A percentile compares a stretch with the other conserved stretches of the same genome.
These are phyloP conservation scores for Hypoxylon subgilvum DNA, from an alignment of 495 filamentous ascomycete species.

Conservation along the genomic window DNA sequence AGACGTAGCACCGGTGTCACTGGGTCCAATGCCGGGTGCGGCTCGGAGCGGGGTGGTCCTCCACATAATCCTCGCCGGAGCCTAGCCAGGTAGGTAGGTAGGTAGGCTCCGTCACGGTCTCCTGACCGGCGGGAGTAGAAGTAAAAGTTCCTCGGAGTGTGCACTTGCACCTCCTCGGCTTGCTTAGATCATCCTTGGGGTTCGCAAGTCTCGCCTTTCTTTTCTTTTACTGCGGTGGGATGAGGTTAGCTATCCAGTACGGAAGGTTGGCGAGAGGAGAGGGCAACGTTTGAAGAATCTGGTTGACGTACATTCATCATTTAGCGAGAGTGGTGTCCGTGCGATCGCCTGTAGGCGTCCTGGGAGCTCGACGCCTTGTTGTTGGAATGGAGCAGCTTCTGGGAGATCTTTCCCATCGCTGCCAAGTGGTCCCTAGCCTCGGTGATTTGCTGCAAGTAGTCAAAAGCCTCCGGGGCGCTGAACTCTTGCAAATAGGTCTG, in stretches of 20 bases:
- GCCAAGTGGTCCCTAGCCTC: conserved; percentile 52
- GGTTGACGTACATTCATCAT: conserved; percentile 32
- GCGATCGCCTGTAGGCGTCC: conserved; percentile 40
- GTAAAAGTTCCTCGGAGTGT: conserved; percentile 22
- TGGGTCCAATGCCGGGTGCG: conserved; percentile 36
- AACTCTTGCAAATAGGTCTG: conserved; percentile 50
- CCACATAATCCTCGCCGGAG: conserved; percentile 31
- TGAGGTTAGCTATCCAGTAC: conserved; percentile 11
- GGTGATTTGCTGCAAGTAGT: conserved; percentile 50
- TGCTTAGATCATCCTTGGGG: conserved; percentile 22
- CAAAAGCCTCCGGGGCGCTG: conserved; percentile 53
- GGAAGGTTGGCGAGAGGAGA: neutral
- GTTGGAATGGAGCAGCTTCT: conserved; percentile 38
- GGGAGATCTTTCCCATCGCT: conserved; percentile 52
- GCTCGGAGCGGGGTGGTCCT: conserved; percentile 29
- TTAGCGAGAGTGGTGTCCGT: conserved; percentile 41
- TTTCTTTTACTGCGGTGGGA: conserved; percentile 6
- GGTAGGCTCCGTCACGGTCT: conserved; percentile 29
- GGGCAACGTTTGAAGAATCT: too few relatives aligned
- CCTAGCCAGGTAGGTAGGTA: too few relatives aligned
- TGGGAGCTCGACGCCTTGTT: conserved; percentile 26
- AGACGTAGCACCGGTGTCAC: conserved; percentile 31
- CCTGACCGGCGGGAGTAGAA: conserved; percentile 32
- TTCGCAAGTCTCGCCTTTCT: conserved; percentile 11
- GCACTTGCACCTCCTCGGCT: conserved; percentile 41